These are phyloP conservation scores for Prunus yedoensis DNA, from an alignment of 331 rosid genomes.

Conservation along the genomic window DNA sequence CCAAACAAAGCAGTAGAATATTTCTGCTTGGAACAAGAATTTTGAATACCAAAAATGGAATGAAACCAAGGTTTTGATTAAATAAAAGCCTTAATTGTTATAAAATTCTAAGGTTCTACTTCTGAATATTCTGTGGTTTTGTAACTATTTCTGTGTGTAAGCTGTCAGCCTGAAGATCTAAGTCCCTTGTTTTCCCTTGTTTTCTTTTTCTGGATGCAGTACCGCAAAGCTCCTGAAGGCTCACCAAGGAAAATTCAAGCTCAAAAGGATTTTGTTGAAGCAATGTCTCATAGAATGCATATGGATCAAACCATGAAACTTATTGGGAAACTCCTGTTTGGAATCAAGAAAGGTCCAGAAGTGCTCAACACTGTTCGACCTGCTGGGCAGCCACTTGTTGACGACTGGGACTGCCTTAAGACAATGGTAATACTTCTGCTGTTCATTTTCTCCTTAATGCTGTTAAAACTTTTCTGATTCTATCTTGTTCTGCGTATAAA, in stretches of 20 bases:
- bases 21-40: background rate
- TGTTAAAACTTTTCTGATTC: background rate
- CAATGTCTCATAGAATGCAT: constrained; percentile 86
- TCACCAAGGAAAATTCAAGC: constrained; percentile 67
- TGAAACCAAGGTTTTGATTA: background rate
- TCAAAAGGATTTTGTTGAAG: constrained; percentile 80
- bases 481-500: background rate
- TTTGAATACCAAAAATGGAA: background rate
- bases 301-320: constrained; percentile 75
- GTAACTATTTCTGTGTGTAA: background rate
- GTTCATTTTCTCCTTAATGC: constrained; percentile 8
- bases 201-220: constrained; percentile 43
- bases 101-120: background rate
- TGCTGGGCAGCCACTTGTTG: constrained; percentile 72
- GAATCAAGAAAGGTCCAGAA: constrained; percentile 70
- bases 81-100: background rate
- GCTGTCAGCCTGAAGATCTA: background rate
- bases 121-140: too few species aligned
- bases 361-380: constrained; percentile 55
- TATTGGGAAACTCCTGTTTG: constrained; percentile 76
- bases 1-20: background rate
- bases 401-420: constrained; percentile 87
- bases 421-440: constrained; percentile 46
- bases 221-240: constrained; percentile 83
- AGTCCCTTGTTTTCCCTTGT: background rate